Base-by-base conservation (phyloP, 495 filamentous ascomycete species). In the Recurvomyces mirabilis region DNA sequence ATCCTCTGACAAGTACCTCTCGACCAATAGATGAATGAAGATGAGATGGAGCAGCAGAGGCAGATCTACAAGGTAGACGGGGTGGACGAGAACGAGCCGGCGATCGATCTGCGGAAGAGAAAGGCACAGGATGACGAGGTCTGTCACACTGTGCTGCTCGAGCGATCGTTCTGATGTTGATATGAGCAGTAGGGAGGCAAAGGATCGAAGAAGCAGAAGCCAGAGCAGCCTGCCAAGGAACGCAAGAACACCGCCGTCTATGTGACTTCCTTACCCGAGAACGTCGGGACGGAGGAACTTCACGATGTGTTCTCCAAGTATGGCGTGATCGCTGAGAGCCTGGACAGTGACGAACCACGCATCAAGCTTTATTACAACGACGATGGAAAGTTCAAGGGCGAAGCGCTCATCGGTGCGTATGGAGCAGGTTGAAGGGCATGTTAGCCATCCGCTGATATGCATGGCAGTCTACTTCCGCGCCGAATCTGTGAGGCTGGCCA, bases 361-460 rank as follows among this genome's bases (percentile, higher is more conserved):
- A 84, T 99, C 65, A 95, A 94, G 66, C 77, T 99, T 61, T 96
- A 99, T 64, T 77, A 66, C 5, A 79, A 94, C 59, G 80, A 84
- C 7, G 60, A 78, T 1, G 91, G 86, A 0, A 76, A 73, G 2
- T 86, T 93, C 68, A 96, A 95, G 62, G 93, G 93, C 36, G 88
- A 96, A 57, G 87, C 83, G 5, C 71, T 96, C 12, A 70, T 99
- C 15, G 37, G 49, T 52, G 28, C 28, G 36, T 34, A 11, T 11
- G 4, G 3, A 30, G 7, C n/a, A 9, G 11, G n/a, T 23, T 11
- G 19, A 17, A 39, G 36, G 10, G 4, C 17, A 18, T 44, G 11
- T 23, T 5, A n/a, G 19, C 41, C 29, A 22, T 18, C 30, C 7
- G 26, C 26, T 29, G 26, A 29, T n/a, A 13, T n/a, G n/a, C n/a